Evolutionary conservation across 2,329 filamentous ascomycete genomes (phyloP).

Genomic region (Phaeoacremonium minimum): DNA sequence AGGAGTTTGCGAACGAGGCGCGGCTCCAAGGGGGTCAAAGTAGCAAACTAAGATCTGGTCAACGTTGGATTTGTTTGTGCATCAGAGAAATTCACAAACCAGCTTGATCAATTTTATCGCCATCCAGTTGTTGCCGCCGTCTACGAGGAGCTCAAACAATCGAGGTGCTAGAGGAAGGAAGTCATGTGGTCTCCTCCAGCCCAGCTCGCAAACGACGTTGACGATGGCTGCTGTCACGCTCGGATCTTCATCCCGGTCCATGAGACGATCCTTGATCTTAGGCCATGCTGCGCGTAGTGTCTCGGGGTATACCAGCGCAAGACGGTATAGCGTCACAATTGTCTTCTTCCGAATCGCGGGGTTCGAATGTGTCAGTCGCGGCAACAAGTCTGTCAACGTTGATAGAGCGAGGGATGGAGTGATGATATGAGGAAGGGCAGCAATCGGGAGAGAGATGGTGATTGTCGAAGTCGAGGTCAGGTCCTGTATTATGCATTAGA

Average conservation of each 20-base stretch:
- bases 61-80: background rate
- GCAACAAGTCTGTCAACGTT: conserved; percentile 78
- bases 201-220: conserved; percentile 94
- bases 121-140: conserved; percentile 98
- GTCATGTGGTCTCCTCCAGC: conserved; percentile 89
- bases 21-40: conserved; percentile 86
- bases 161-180: conserved; percentile 89
- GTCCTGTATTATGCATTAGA: conserved; percentile 45
- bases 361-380: conserved; percentile 81
- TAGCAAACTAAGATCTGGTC: conserved; percentile 69
- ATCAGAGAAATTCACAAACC: conserved; percentile 44
- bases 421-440: conserved; percentile 90
- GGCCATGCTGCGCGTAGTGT: conserved; percentile 91
- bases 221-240: conserved; percentile 95
- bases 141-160: conserved; percentile 86
- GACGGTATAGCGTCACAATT: conserved; percentile 86
- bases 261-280: conserved; percentile 90
- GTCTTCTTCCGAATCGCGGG: conserved; percentile 91
- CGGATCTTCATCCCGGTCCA: conserved; percentile 84
- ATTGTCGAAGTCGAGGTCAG: conserved; percentile 67
- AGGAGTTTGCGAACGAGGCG: conserved; percentile 86
- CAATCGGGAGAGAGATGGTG: conserved; percentile 80
- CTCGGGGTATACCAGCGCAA: conserved; percentile 95
- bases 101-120: conserved; percentile 98
- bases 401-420: conserved; percentile 90